Conservation (phyloP, 2,329 filamentous ascomycete species). For the Aspergillus niger region DNA sequence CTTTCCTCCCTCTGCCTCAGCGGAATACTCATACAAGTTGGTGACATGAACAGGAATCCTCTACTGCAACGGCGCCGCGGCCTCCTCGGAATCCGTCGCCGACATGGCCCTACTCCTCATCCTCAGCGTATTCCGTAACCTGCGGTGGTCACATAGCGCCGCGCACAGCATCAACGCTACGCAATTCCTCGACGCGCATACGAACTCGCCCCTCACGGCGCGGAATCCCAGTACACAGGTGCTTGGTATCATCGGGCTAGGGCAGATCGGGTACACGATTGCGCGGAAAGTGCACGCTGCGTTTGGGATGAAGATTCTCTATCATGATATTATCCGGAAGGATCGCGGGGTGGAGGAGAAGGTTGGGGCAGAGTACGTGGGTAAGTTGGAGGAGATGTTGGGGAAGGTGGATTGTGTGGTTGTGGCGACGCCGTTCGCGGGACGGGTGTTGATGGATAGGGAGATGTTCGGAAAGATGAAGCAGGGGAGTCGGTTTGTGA, state of each 20-base stretch:
- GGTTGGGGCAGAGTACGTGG: slow-evolving; percentile 45
- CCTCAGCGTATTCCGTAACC: slow-evolving; percentile 67
- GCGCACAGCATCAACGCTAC: slow-evolving; percentile 50
- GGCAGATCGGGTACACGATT: slow-evolving; percentile 65
- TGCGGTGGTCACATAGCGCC: slow-evolving; percentile 64
- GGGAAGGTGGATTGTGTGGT: slow-evolving; percentile 49
- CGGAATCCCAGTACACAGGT: slow-evolving; percentile 64
- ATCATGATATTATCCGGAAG: slow-evolving; percentile 53
- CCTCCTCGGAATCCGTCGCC: slow-evolving; percentile 69
- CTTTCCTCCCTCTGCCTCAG: too few species aligned
- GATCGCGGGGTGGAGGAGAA: slow-evolving; percentile 39
- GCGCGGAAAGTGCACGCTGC: slow-evolving; percentile 59
- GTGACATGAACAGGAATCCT: slow-evolving; percentile 23
- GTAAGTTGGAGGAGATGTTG: slow-evolving; percentile 48
- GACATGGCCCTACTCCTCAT: slow-evolving; percentile 71
- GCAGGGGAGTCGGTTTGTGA: slow-evolving; percentile 50
- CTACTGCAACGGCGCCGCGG: slow-evolving; percentile 72
- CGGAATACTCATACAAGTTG: slow-evolving; percentile 9
- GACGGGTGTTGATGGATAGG: slow-evolving; percentile 46
- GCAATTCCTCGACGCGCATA: slow-evolving; percentile 62
- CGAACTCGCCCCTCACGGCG: slow-evolving; percentile 59
- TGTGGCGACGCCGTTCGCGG: slow-evolving; percentile 49
- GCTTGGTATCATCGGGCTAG: slow-evolving; percentile 70
- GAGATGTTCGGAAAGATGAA: slow-evolving; percentile 52
- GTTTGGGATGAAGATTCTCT: slow-evolving; percentile 67